These are phyloP conservation scores for Ocimum tenuiflorum DNA, from an alignment of 257 asterid species.

Conservation along the genomic window DNA sequence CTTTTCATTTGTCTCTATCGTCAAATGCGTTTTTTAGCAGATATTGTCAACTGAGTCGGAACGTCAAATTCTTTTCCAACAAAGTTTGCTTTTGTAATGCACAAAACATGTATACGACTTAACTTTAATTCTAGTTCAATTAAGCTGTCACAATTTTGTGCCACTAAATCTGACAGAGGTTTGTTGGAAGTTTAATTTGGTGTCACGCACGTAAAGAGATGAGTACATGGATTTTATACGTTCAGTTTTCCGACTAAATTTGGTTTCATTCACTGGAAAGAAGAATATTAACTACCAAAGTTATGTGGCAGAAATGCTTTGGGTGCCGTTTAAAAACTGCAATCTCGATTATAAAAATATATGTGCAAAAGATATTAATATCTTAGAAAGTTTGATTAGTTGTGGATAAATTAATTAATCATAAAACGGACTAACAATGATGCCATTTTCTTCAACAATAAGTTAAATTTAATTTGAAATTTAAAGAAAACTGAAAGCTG, in stretches of 20 bases:
- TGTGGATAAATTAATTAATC: neutral
- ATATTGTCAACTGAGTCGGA: neutral
- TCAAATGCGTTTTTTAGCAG: too few relatives aligned
- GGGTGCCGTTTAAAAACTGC: too few relatives aligned
- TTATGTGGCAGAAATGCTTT: too few relatives aligned
- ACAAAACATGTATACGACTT: neutral
- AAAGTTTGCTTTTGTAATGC: conserved; percentile 16
- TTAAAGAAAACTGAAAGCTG: neutral
- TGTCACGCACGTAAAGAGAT: too few relatives aligned
- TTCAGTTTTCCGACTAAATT: too few relatives aligned
- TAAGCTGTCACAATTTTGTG: too few relatives aligned
- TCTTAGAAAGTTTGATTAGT: neutral
- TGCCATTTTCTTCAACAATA: neutral
- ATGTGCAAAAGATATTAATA: neutral
- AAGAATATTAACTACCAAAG: too few relatives aligned
- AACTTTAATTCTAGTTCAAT: neutral
- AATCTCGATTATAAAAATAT: too few relatives aligned
- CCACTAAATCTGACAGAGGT: too few relatives aligned
- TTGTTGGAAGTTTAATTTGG: too few relatives aligned
- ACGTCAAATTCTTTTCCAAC: neutral
- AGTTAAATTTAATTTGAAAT: neutral
- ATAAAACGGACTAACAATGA: conserved; percentile 7
- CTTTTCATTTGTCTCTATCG: neutral
- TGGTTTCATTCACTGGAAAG: too few relatives aligned
- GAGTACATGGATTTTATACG: too few relatives aligned